Percentiles rank a stretch among this genome's conserved stretches.
Evolutionary conservation across 345 rosid species (phyloP).

Genomic region (Gossypium mustelinum): DNA sequence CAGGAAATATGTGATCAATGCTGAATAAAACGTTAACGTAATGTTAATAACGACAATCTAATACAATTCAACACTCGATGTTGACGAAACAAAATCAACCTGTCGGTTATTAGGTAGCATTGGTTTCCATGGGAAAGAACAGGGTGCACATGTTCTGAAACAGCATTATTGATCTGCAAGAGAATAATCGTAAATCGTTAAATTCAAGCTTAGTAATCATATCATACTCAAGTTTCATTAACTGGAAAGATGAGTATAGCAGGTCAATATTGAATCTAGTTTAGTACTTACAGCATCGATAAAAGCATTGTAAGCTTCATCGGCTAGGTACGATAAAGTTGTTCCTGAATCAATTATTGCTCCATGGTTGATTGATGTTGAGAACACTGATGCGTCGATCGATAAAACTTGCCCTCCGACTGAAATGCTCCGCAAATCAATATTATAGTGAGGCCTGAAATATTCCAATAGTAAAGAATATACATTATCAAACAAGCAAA

Average conservation of each 20-base stretch:
- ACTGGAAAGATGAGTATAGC: not conserved
- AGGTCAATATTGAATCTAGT: not conserved
- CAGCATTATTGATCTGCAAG: conserved; percentile 55
- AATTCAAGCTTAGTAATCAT: not conserved
- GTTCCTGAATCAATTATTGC: conserved; percentile 95
- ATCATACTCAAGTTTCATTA: not conserved
- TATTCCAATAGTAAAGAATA: not conserved
- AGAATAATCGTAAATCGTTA: not conserved
- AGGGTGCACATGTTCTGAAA: conserved; percentile 53
- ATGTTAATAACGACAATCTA: conserved; percentile 14
- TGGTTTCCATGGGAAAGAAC: conserved; percentile 50
- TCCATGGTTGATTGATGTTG: conserved; percentile 66
- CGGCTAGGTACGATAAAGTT: conserved; percentile 89
- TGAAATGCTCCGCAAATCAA: conserved; percentile 78
- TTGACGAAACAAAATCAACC: conserved; percentile 35
- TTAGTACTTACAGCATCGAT: conserved; percentile 64
- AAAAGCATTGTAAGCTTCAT: conserved; percentile 61
- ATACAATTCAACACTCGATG: conserved; percentile 4
- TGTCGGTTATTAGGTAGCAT: conserved; percentile 58
- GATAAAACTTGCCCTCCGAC: conserved; percentile 59
- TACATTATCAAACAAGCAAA: not conserved
- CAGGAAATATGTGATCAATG: conserved; percentile 61
- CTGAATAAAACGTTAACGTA: conserved; percentile 36
- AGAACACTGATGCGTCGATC: conserved; percentile 65
- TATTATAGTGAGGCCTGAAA: conserved; percentile 94